Evolutionary conservation across 106 monocot genomes (phyloP).

Genomic region (Dendrobium chrysotoxum): DNA sequence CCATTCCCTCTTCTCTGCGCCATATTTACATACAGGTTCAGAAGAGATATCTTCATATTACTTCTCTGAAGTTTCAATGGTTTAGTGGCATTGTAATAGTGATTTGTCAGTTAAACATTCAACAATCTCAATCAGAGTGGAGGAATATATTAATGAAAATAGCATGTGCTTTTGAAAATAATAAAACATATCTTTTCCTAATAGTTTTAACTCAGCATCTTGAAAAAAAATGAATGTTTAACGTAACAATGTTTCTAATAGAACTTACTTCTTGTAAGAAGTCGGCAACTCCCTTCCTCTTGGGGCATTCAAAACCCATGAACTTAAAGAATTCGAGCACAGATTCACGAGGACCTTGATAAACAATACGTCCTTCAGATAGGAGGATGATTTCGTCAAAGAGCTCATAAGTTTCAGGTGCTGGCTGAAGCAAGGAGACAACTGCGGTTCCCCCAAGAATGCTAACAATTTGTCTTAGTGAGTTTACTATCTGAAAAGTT

Average conservation of each 20-base stretch:
- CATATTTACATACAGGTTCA: no score
- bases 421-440: slow-evolving; percentile 41
- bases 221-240: no score
- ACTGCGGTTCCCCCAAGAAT: slow-evolving; percentile 37
- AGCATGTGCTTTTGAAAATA: no score
- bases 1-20: no score
- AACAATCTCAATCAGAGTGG: no score
- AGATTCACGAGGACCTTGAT: not conserved
- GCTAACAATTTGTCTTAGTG: slow-evolving; percentile 26
- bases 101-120: no score
- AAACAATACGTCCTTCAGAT: slow-evolving; percentile 27
- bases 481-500: slow-evolving; percentile 46
- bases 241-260: not conserved
- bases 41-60: no score
- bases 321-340: not conserved
- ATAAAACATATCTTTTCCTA: no score
- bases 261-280: slow-evolving; percentile 7
- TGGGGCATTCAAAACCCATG: not conserved
- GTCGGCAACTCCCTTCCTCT: slow-evolving; percentile 6
- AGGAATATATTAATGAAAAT: no score
- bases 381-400: slow-evolving; percentile 54
- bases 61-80: no score
- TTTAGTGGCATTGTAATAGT: no score
- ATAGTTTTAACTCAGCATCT: no score
- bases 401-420: slow-evolving; percentile 50